Conservation (phyloP, 352 stramenopile species). For the Globisporangium viniferum region DNA sequence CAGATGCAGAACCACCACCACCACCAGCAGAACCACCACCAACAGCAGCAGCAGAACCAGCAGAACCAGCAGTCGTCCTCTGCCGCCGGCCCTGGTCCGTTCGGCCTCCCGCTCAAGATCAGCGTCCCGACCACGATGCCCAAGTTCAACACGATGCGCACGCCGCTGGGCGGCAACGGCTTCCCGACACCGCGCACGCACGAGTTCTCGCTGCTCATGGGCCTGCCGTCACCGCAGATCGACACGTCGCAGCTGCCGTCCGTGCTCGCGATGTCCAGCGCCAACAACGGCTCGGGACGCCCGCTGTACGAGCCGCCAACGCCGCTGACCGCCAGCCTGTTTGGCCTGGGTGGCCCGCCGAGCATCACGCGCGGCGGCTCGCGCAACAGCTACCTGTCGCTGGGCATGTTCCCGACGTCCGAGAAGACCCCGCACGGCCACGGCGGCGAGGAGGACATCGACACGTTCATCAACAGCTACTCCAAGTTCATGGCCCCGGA, state of each 20-base stretch:
- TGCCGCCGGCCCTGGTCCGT: conserved; percentile 36
- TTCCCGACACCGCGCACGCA: conserved; percentile 70
- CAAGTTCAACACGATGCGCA: conserved; percentile 55
- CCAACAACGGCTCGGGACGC: conserved; percentile 16
- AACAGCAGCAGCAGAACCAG: conserved; percentile 18
- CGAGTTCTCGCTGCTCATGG: conserved; percentile 70
- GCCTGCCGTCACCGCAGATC: conserved; percentile 62
- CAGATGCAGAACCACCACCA: conserved; percentile 30
- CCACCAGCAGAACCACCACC: conserved; percentile 15
- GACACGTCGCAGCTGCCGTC: conserved; percentile 71
- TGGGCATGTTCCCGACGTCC: conserved; percentile 46
- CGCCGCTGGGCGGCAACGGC: conserved; percentile 50
- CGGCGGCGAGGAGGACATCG: conserved; percentile 42
- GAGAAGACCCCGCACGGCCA: conserved; percentile 25
- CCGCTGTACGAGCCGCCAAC: conserved; percentile 30
- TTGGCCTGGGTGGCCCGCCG: conserved; percentile 41
- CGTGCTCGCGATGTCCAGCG: conserved; percentile 68
- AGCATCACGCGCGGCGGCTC: conserved; percentile 49
- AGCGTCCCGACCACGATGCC: conserved; percentile 67
- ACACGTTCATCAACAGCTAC: conserved; percentile 72
- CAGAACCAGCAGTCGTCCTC: conserved; percentile 15
- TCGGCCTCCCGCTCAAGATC: conserved; percentile 68
- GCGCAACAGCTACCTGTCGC: conserved; percentile 45
- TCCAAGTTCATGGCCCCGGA: conserved; percentile 62
- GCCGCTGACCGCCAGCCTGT: conserved; percentile 31